A percentile compares a stretch with the other conserved stretches of the same genome.
Conservation (phyloP, 2,329 filamentous ascomycete genomes). For the Pseudogymnoascus destructans region DNA sequence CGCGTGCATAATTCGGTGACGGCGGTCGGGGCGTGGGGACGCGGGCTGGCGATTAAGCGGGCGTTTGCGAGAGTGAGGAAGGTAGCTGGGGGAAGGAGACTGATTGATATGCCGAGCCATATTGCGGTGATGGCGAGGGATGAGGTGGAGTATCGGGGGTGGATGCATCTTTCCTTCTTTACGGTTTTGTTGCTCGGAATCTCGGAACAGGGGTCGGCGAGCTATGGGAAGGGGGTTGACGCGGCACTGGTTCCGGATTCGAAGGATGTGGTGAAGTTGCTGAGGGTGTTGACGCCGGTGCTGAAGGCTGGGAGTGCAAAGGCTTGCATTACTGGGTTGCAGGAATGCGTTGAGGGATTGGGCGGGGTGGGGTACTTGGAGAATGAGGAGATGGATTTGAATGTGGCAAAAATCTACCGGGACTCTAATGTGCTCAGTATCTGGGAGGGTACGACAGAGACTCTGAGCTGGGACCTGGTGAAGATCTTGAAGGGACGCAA, state of each 20-base stretch:
- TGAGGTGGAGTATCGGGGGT: constrained; percentile 41
- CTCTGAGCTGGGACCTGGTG: constrained; percentile 44
- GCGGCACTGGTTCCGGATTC: constrained; percentile 26
- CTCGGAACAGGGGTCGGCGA: constrained; percentile 32
- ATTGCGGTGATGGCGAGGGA: constrained; percentile 44
- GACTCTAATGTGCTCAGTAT: constrained; percentile 52
- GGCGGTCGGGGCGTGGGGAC: constrained; percentile 39
- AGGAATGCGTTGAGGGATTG: constrained; percentile 48
- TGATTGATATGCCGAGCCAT: constrained; percentile 40
- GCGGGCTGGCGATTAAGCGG: constrained; percentile 43
- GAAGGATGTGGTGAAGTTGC: constrained; percentile 29
- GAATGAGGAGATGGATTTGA: constrained; percentile 49
- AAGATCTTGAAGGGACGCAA: constrained; percentile 32
- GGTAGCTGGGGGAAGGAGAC: constrained; percentile 34
- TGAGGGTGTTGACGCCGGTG: constrained; percentile 46
- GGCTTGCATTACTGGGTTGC: constrained; percentile 36
- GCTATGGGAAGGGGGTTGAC: constrained; percentile 20
- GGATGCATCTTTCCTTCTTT: constrained; percentile 43
- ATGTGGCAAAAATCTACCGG: constrained; percentile 51
- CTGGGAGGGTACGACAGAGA: constrained; percentile 63
- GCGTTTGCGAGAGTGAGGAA: constrained; percentile 45
- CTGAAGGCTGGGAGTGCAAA: constrained; percentile 46
- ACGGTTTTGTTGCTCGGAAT: constrained; percentile 41
- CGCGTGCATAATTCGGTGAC: constrained; percentile 43
- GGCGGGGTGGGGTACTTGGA: constrained; percentile 55